Evolutionary conservation across 306 rosid genomes (phyloP).

Genomic region (Rosa multiflora): DNA sequence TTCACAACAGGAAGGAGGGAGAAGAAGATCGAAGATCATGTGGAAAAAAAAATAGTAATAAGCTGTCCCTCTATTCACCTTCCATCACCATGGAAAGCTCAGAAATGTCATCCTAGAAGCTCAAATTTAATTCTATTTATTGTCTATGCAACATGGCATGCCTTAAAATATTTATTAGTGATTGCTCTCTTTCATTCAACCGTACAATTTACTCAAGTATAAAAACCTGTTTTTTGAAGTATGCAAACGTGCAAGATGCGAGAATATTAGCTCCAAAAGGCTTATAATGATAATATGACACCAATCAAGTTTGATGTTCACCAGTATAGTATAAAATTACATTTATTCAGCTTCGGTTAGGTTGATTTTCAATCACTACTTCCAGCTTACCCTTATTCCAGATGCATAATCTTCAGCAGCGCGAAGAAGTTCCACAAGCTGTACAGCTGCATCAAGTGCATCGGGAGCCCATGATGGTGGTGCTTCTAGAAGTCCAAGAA

Average conservation of each 20-base stretch:
- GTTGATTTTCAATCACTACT: constrained; percentile 22
- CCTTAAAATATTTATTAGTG: background rate
- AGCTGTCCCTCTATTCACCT: background rate
- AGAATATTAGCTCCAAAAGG: background rate
- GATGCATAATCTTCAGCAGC: constrained; percentile 99
- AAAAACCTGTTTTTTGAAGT: background rate
- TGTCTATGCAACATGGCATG: background rate
- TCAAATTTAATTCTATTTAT: background rate
- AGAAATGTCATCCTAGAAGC: constrained; percentile 5
- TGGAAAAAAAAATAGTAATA: background rate
- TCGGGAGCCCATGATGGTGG: constrained; percentile 99
- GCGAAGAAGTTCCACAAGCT: constrained; percentile 97
- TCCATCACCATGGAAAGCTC: background rate
- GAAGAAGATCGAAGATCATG: background rate
- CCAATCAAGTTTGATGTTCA: constrained; percentile 3
- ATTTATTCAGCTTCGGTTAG: background rate
- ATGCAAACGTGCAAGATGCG: background rate
- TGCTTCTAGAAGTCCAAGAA: constrained; percentile 96
- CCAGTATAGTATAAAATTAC: constrained; percentile 12
- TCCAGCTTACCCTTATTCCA: constrained; percentile 87
- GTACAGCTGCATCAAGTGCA: constrained; percentile 99
- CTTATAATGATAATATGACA: constrained; percentile 2
- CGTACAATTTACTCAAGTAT: background rate
- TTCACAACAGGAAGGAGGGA: background rate
- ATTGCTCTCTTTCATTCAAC: background rate